Percentiles rank a stretch among this genome's conserved stretches.
These are phyloP conservation scores for Fusarium sambucinum DNA, from an alignment of 2,329 filamentous ascomycete species.

Conservation along the genomic window DNA sequence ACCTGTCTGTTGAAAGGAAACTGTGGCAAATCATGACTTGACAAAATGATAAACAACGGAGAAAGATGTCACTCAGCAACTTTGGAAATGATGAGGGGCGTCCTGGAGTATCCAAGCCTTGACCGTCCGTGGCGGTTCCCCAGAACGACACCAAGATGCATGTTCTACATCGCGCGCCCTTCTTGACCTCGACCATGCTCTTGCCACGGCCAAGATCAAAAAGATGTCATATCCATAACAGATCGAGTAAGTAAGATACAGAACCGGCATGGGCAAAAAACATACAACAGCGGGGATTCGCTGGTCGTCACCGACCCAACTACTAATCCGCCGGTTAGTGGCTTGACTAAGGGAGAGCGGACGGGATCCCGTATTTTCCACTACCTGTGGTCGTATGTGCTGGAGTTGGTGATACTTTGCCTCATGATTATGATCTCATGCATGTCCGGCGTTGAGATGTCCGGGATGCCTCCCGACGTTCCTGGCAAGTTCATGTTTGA, in stretches of 20 bases:
- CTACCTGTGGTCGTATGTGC: slow-evolving; percentile 42
- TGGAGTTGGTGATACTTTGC: background rate
- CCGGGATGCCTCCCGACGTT: slow-evolving; percentile 23
- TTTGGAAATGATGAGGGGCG: background rate
- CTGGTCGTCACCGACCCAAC: slow-evolving; percentile 41
- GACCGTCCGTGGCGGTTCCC: background rate
- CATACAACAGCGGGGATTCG: slow-evolving; percentile 44
- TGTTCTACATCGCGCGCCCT: background rate
- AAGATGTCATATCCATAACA: background rate
- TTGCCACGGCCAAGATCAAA: slow-evolving; percentile 2
- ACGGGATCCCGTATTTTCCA: slow-evolving; percentile 43
- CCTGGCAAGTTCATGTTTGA: slow-evolving; percentile 6
- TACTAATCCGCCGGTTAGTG: slow-evolving; percentile 39
- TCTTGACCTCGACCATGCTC: background rate
- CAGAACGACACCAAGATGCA: slow-evolving; percentile 4
- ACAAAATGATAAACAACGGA: slow-evolving; percentile 28
- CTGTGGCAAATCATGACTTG: slow-evolving; percentile 25
- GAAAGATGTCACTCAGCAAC: background rate
- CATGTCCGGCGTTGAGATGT: background rate
- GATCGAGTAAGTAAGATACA: background rate
- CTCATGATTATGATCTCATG: slow-evolving; percentile 1
- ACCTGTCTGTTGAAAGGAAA: background rate
- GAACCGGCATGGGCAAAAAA: slow-evolving; percentile 12
- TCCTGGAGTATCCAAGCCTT: background rate
- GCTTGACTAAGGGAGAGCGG: slow-evolving; percentile 39